Evolutionary conservation across 257 asterid genomes (phyloP), one percentile per base, ranked within the genome.

Genomic region (Haberlea rhodopensis): DNA sequence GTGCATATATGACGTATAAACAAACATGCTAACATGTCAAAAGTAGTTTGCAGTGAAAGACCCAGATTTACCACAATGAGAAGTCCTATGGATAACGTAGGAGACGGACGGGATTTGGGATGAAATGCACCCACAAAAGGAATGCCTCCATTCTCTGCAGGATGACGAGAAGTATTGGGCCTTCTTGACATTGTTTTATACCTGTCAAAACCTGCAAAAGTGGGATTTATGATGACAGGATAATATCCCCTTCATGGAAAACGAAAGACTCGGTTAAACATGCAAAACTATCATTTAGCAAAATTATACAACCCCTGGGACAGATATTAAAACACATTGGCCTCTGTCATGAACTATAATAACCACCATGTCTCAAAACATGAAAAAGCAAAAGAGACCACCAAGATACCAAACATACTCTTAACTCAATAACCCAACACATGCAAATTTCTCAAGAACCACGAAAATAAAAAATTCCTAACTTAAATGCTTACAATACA

Each of bases 41-140:
- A 27, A 46, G 19, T 52, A 10, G 49, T 29, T 51, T 26, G 40
- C 31, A 64, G 52, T 63, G 66, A 66, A 67, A 31, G 60, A 43
- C 26, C 3, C 60, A 28, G 68, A 70, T 48, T 82, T 82, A 91
- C 98, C 95, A 89, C 79, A 58, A 87, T 83, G 34, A 86, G 53
- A 63, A 89, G 87, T 69, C 95, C 96, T 5, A 87, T 11, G 2
- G 95, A 91, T 63, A 89, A 65, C 6, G 87, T 56, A 24, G 98
- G 95, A 80, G 95, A 88, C 28, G 86, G 87, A 24, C 95, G 98
- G 32, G 95, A 78, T 76, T 91, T 91, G 54, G 87, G 69, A 63
- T 91, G 90, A 74, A 91, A 71, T 66, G 82, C 87, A 52, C 95
- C 95, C 62, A 85, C 77, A 71, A 85, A 87, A 20, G 96, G 89